These are phyloP conservation scores for Prunus salicina DNA, from an alignment of 306 rosid species.

Conservation along the genomic window DNA sequence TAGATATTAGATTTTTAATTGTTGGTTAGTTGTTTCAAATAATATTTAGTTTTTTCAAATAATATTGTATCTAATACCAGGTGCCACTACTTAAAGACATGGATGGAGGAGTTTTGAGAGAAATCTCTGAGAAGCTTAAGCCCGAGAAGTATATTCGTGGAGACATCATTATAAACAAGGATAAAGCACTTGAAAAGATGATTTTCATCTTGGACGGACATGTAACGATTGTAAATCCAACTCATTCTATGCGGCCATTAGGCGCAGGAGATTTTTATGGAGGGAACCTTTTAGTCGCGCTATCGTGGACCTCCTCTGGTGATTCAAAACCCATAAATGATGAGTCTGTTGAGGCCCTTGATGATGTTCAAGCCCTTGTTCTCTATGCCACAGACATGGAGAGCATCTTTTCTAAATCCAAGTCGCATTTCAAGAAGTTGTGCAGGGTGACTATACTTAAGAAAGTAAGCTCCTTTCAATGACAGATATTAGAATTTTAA, in stretches of 20 bases:
- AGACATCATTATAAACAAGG: not conserved
- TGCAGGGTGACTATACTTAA: no score
- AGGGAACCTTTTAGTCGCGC: not conserved
- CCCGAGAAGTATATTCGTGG: not conserved
- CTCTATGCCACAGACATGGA: not conserved
- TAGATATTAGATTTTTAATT: not conserved
- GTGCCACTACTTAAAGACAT: not conserved
- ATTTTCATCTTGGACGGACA: not conserved
- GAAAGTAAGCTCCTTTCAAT: no score
- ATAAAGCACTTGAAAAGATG: constrained; percentile 8
- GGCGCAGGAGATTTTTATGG: not conserved
- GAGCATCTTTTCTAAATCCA: not conserved
- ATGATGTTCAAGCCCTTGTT: not conserved
- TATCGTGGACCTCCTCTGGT: no score
- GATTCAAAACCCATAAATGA: no score
- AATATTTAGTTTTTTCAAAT: no score
- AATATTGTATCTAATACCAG: not conserved
- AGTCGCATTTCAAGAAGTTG: no score
- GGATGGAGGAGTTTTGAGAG: not conserved
- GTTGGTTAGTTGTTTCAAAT: no score
- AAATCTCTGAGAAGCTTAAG: not conserved
- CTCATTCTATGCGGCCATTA: no score
- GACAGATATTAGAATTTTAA: not conserved
- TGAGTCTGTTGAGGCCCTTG: not conserved
- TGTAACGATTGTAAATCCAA: no score